A percentile compares a stretch with the other conserved stretches of the same genome.
Conservation (phyloP, 257 asterid species). For the Solanum medicagineum region DNA sequence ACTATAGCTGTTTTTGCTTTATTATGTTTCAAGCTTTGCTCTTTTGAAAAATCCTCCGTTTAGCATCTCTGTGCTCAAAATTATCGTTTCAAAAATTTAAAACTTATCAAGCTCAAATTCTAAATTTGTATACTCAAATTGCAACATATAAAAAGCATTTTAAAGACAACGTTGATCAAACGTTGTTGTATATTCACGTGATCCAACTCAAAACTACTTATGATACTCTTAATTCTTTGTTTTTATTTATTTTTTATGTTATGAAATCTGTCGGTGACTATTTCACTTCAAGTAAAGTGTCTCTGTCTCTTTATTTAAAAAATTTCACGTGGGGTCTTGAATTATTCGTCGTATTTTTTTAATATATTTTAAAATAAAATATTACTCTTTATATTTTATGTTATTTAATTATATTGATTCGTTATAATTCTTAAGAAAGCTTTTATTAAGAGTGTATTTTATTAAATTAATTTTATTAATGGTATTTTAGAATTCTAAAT, state of each 20-base stretch:
- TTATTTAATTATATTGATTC: background rate
- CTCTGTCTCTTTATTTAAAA: background rate
- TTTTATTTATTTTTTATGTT: background rate
- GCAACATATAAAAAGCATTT: background rate
- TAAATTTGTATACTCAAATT: background rate
- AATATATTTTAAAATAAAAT: background rate
- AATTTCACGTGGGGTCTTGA: background rate
- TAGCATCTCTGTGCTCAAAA: too few species aligned
- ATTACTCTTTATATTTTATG: background rate
- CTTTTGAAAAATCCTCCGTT: too few species aligned
- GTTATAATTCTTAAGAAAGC: background rate
- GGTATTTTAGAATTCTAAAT: background rate
- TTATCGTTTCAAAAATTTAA: too few species aligned
- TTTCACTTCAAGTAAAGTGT: background rate
- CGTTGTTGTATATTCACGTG: constrained; percentile 19
- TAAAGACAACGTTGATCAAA: constrained; percentile 15
- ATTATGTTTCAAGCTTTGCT: too few species aligned
- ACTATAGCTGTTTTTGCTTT: too few species aligned
- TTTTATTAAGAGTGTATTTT: background rate
- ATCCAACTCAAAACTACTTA: constrained; percentile 13
- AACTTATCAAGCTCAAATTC: background rate
- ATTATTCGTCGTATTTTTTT: background rate
- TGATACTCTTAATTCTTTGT: background rate
- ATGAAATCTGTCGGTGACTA: constrained; percentile 1
- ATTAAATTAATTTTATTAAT: background rate